Percentiles rank a stretch among this genome's conserved stretches.
These are phyloP conservation scores for Coprinellus micaceus DNA, from an alignment of 768 basidiomycete species.

Conservation along the genomic window DNA sequence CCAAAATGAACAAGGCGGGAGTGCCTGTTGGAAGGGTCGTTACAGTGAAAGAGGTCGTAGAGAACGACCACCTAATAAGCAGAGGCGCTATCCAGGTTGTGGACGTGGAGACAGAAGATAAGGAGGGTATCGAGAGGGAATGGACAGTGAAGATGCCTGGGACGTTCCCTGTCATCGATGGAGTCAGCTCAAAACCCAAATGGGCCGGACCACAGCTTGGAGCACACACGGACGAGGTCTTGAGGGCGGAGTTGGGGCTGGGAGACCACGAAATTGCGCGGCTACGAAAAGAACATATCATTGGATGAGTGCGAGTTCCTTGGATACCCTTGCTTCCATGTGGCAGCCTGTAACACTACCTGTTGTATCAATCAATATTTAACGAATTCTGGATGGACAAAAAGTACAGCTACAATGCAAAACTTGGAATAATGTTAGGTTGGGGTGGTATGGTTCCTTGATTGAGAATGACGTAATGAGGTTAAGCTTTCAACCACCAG, in stretches of 20 bases:
- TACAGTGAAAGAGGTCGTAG: constrained; percentile 59
- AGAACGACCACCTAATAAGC: constrained; percentile 51
- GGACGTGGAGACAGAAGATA: constrained; percentile 37
- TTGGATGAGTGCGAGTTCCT: constrained; percentile 28
- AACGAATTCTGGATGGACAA: no score
- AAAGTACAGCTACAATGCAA: no score
- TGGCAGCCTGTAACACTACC: no score
- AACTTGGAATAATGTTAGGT: no score
- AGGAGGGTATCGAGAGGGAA: constrained; percentile 21
- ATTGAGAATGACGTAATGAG: no score
- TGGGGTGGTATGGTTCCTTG: no score
- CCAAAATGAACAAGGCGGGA: constrained; percentile 44
- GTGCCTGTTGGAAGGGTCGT: constrained; percentile 66
- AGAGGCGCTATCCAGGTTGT: constrained; percentile 60
- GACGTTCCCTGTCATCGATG: constrained; percentile 61
- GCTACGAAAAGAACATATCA: constrained; percentile 38
- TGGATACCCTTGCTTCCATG: no score
- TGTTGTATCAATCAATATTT: no score
- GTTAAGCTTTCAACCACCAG: constrained; percentile 37
- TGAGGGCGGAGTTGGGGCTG: constrained; percentile 42
- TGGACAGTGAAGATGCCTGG: constrained; percentile 69
- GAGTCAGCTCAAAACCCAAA: constrained; percentile 51
- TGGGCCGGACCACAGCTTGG: constrained; percentile 75
- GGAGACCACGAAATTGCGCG: constrained; percentile 31
- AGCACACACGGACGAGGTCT: constrained; percentile 48